A percentile compares a stretch with the other conserved stretches of the same genome.
phyloP scores from a whole-genome alignment of 1,284 basidiomycete genomes.

The Pyrrhoderma noxium region DNA sequence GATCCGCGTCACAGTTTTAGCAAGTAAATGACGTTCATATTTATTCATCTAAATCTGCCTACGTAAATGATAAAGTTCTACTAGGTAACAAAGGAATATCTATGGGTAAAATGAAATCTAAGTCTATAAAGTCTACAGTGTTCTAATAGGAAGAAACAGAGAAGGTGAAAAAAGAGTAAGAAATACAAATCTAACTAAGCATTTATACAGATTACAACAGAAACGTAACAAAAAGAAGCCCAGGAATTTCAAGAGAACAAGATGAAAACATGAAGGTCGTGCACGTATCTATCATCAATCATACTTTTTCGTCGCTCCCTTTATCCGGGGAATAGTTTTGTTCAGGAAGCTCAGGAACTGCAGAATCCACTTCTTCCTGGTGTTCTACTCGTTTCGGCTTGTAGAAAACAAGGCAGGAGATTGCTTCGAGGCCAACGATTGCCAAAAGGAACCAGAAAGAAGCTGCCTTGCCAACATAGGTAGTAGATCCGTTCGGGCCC shows the following conservation, averaged over 20 bases:
- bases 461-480: constrained; percentile 37
- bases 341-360: background rate
- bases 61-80: too few species aligned
- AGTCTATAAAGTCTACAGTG: background rate
- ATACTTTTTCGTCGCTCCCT: constrained; percentile 2
- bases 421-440: constrained; percentile 1
- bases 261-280: too few species aligned
- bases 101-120: background rate
- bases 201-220: background rate
- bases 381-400: constrained; percentile 1
- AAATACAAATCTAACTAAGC: background rate
- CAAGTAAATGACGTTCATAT: background rate
- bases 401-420: constrained; percentile 5
- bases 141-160: background rate
- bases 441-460: constrained; percentile 46
- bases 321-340: background rate
- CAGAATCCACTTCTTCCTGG: background rate
- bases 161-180: background rate
- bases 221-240: too few species aligned
- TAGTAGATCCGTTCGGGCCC: constrained; percentile 10
- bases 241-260: too few species aligned
- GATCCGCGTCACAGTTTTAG: background rate
- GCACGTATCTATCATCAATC: too few species aligned
- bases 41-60: background rate
- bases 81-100: too few species aligned